Conservation (phyloP, 2,329 filamentous ascomycete genomes). For the Venturia aucupariae region DNA sequence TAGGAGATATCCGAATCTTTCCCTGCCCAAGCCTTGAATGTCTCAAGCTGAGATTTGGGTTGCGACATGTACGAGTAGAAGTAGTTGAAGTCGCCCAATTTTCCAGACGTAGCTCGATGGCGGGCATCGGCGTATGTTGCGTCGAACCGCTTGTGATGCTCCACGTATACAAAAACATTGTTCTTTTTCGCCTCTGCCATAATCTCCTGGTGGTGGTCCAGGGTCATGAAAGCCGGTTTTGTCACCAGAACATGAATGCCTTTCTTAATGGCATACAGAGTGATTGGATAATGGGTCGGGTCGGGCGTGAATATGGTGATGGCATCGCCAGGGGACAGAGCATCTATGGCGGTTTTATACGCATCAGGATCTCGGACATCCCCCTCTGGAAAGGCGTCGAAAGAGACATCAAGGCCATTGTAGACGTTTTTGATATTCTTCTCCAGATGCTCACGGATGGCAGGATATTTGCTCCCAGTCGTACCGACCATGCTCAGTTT, state of each 20-base stretch:
- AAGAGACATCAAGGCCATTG: slow-evolving; percentile 80
- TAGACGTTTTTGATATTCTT: slow-evolving; percentile 84
- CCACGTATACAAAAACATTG: slow-evolving; percentile 82
- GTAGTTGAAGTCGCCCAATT: slow-evolving; percentile 92
- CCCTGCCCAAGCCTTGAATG: slow-evolving; percentile 90
- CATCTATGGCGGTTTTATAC: slow-evolving; percentile 84
- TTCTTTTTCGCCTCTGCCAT: slow-evolving; percentile 62
- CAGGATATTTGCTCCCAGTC: slow-evolving; percentile 81
- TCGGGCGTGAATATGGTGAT: slow-evolving; percentile 96
- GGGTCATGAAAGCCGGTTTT: slow-evolving; percentile 82
- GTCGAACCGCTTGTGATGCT: slow-evolving; percentile 96
- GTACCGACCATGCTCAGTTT: slow-evolving; percentile 84
- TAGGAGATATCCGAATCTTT: slow-evolving; percentile 90
- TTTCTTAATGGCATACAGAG: slow-evolving; percentile 81
- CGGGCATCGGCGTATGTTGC: slow-evolving; percentile 85
- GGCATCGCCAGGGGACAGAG: slow-evolving; percentile 69
- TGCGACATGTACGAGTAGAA: slow-evolving; percentile 97
- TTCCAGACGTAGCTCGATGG: slow-evolving; percentile 54
- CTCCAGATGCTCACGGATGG: slow-evolving; percentile 69
- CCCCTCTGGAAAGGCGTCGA: slow-evolving; percentile 71
- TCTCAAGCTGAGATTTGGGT: slow-evolving; percentile 83
- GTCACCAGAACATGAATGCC: slow-evolving; percentile 87
- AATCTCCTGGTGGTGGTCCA: slow-evolving; percentile 69
- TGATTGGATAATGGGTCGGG: slow-evolving; percentile 85
- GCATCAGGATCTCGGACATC: slow-evolving; percentile 63